Conservation (phyloP, 768 basidiomycete species). For the Hericium rajendrae region DNA sequence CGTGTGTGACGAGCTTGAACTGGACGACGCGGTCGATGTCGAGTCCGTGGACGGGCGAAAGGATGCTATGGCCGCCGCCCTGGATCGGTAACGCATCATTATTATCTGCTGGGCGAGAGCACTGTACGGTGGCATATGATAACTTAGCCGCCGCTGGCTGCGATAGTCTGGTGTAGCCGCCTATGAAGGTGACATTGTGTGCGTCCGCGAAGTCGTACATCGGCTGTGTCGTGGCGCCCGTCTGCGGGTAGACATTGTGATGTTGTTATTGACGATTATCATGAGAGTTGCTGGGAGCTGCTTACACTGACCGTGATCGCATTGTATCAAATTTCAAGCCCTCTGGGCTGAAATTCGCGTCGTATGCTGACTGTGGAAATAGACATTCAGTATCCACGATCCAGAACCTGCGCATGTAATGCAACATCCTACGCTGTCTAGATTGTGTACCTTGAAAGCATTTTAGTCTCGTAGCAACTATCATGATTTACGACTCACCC, state of each 20-base stretch:
- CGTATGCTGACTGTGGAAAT: neutral
- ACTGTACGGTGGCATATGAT: neutral
- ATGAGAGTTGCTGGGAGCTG: too few species aligned
- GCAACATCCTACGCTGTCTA: neutral
- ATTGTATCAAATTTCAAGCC: neutral
- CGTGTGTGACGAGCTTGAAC: constrained; percentile 22
- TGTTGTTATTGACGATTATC: too few species aligned
- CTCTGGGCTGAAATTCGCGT: neutral
- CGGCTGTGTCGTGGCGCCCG: constrained; percentile 17
- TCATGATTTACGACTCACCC: neutral
- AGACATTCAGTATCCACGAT: too few species aligned
- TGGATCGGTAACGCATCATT: neutral
- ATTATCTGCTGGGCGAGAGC: neutral
- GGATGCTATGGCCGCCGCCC: constrained; percentile 22
- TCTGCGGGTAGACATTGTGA: neutral
- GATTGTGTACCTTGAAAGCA: neutral
- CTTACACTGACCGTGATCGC: neutral
- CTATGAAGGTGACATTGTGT: constrained; percentile 18
- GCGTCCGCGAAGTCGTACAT: constrained; percentile 17
- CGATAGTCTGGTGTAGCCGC: constrained; percentile 21
- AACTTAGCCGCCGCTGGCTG: constrained; percentile 24
- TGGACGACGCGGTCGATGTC: constrained; percentile 22
- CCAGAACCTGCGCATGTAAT: too few species aligned
- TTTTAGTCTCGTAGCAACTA: neutral
- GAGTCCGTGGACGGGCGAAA: constrained; percentile 19